A percentile compares a stretch with the other conserved stretches of the same genome.
phyloP scores from a whole-genome alignment of 129 eudicot species.

The Logfia minima region DNA sequence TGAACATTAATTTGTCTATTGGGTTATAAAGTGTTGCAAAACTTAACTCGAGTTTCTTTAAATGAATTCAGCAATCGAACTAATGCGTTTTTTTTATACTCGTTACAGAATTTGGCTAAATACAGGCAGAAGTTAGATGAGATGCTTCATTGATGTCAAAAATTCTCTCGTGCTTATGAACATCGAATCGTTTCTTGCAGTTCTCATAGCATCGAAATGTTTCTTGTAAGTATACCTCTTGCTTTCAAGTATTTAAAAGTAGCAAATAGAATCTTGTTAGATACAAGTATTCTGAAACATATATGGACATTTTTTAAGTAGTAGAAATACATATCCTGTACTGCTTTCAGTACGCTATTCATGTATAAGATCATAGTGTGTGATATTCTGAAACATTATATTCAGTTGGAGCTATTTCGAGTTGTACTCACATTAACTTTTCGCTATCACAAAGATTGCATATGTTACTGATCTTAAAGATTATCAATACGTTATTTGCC shows the following conservation, averaged over 20 bases:
- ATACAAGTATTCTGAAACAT: slow-evolving; percentile 11
- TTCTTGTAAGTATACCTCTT: slow-evolving; percentile 10
- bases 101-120: slow-evolving; percentile 77
- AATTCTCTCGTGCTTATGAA: slow-evolving; percentile 2
- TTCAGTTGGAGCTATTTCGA: background rate
- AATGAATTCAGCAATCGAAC: background rate
- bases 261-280: slow-evolving; percentile 19
- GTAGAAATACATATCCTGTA: slow-evolving; percentile 3
- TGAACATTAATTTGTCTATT: slow-evolving; percentile 10
- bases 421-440: background rate
- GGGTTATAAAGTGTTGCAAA: background rate
- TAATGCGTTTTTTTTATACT: background rate
- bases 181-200: background rate
- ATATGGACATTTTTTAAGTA: slow-evolving; percentile 2
- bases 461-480: background rate
- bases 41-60: background rate
- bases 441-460: background rate
- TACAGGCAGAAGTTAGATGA: slow-evolving; percentile 94
- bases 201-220: background rate
- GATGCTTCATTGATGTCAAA: slow-evolving; percentile 45
- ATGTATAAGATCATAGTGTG: background rate
- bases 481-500: background rate
- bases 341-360: background rate
- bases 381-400: background rate
- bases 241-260: slow-evolving; percentile 15